A percentile compares a stretch with the other conserved stretches of the same genome.
Conservation (phyloP, 2,329 filamentous ascomycete species). For the Magnaporthales sp. region DNA sequence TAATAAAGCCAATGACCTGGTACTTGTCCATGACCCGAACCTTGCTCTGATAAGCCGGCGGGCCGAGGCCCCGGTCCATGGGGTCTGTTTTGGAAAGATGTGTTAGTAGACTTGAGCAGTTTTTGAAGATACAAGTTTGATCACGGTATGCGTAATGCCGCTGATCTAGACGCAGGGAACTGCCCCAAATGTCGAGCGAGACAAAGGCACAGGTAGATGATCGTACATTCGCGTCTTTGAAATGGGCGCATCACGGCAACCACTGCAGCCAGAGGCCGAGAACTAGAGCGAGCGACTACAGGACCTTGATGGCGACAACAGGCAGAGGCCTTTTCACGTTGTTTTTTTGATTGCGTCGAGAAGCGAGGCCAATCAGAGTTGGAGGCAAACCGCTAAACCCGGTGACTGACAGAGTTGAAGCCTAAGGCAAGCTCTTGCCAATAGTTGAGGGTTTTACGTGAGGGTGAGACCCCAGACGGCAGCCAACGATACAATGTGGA, state of each 20-base stretch:
- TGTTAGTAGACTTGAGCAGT: conserved; percentile 22
- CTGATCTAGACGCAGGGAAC: neutral
- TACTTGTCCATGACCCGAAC: conserved; percentile 88
- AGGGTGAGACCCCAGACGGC: neutral
- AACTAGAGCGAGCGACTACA: neutral
- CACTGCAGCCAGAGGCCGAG: neutral
- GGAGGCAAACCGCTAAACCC: neutral
- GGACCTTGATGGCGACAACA: neutral
- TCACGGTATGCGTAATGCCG: neutral
- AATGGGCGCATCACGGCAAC: neutral
- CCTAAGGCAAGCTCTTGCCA: neutral
- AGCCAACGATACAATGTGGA: neutral
- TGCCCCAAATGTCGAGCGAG: neutral
- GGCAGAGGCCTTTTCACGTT: neutral
- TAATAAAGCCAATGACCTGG: conserved; percentile 96
- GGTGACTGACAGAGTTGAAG: neutral
- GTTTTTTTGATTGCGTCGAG: neutral
- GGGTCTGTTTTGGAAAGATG: conserved; percentile 33
- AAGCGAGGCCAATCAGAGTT: neutral
- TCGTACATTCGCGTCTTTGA: neutral
- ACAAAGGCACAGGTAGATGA: neutral
- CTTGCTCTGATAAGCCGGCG: conserved; percentile 59
- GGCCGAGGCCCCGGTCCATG: conserved; percentile 37
- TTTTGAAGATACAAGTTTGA: neutral
- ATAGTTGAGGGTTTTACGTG: neutral